phyloP scores from a whole-genome alignment of 768 basidiomycete species.

The Lactarius vividus region DNA sequence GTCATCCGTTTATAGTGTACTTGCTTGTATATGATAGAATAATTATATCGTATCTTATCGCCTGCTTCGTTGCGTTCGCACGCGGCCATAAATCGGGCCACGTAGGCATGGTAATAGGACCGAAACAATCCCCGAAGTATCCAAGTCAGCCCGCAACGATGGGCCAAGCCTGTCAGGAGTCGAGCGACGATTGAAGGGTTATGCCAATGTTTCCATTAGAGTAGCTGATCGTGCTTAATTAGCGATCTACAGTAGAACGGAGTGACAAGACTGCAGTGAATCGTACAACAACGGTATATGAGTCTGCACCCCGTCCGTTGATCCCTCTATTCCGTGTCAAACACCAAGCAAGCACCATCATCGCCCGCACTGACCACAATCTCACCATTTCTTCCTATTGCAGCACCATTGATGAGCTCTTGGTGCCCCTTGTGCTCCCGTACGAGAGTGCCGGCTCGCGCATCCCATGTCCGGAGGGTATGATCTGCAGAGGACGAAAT shows the following conservation, averaged over 20 bases:
- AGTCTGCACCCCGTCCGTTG: neutral
- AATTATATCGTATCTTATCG: neutral
- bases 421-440: conserved; percentile 82
- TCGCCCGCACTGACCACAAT: conserved; percentile 88
- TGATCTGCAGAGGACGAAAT: conserved; percentile 87
- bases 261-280: neutral
- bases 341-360: conserved; percentile 85
- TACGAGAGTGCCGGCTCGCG: conserved; percentile 73
- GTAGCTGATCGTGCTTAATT: too few species aligned
- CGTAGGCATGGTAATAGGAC: neutral
- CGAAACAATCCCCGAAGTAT: neutral
- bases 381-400: conserved; percentile 65
- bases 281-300: neutral
- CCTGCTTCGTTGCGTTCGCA: neutral
- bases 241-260: neutral
- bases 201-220: neutral
- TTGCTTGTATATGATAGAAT: neutral
- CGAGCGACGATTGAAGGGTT: neutral
- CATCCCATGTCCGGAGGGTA: conserved; percentile 90
- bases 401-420: conserved; percentile 70
- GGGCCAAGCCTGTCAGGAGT: neutral
- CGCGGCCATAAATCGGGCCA: neutral
- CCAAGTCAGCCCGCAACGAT: neutral
- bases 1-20: neutral
- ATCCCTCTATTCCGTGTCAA: conserved; percentile 50